Percentiles rank a stretch among this genome's conserved stretches.
Conservation (phyloP, 768 basidiomycete genomes). For the Amanita jacksonii region DNA sequence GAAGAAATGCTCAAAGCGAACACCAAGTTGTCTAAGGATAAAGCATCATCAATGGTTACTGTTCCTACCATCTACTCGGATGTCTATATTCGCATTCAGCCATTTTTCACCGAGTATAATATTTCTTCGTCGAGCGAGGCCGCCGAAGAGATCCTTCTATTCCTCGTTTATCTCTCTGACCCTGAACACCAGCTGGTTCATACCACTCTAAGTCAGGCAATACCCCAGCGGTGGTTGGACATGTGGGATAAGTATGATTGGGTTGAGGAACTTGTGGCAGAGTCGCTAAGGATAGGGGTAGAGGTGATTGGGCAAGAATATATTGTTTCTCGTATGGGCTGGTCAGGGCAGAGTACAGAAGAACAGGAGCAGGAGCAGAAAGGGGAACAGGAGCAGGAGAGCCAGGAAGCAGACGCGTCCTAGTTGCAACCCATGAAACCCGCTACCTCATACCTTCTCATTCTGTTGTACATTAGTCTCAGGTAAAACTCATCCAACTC, state of each 20-base stretch:
- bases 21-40: conserved; percentile 23
- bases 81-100: conserved; percentile 90
- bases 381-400: conserved; percentile 19
- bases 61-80: conserved; percentile 75
- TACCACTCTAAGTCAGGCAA: conserved; percentile 72
- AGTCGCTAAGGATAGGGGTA: conserved; percentile 71
- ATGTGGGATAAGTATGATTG: conserved; percentile 90
- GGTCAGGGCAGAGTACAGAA: conserved; percentile 22
- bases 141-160: conserved; percentile 46
- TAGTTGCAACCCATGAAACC: conserved; percentile 24
- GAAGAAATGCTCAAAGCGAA: conserved; percentile 68
- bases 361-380: conserved; percentile 20
- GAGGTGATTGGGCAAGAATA: conserved; percentile 93
- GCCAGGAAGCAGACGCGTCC: conserved; percentile 3
- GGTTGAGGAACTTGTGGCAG: conserved; percentile 94
- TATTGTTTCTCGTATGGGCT: conserved; percentile 78
- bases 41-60: conserved; percentile 25
- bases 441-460: conserved; percentile 18
- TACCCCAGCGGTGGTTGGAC: conserved; percentile 80
- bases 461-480: neutral
- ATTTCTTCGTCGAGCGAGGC: neutral
- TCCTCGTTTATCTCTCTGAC: conserved; percentile 65
- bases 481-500: neutral
- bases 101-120: conserved; percentile 46
- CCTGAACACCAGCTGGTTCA: conserved; percentile 70